These are phyloP conservation scores for Malus hybrid DNA, from an alignment of 331 rosid species.

Conservation along the genomic window DNA sequence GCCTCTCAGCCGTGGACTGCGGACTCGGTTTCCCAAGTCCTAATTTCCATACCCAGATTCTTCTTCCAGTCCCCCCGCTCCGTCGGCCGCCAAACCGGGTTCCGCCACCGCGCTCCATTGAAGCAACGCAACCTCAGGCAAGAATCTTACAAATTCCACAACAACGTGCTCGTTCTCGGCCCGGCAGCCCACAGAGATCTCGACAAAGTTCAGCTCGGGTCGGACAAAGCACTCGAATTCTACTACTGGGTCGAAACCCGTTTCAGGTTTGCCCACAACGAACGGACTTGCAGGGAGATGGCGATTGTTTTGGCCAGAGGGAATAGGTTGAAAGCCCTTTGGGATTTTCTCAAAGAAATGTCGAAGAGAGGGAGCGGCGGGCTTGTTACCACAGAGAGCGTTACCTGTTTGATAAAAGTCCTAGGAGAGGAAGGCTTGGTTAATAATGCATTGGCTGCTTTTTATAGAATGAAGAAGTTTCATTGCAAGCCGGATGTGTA, in stretches of 20 bases:
- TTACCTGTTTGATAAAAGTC: conserved; percentile 84
- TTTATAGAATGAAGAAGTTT: conserved; percentile 70
- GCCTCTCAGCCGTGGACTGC: conserved; percentile 30
- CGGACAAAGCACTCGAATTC: conserved; percentile 58
- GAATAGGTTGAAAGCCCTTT: conserved; percentile 35
- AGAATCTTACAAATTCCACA: conserved; percentile 29
- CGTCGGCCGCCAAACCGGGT: conserved; percentile 47
- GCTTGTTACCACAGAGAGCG: conserved; percentile 48
- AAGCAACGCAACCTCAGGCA: conserved; percentile 52
- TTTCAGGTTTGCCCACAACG: conserved; percentile 50
- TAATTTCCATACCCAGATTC: conserved; percentile 55
- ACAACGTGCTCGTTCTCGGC: conserved; percentile 56
- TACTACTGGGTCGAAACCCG: conserved; percentile 59
- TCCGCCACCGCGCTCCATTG: conserved; percentile 67
- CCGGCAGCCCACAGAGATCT: conserved; percentile 66
- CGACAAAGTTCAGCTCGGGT: conserved; percentile 33
- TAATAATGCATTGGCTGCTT: conserved; percentile 49
- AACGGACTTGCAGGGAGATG: conserved; percentile 65
- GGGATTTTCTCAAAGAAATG: conserved; percentile 65
- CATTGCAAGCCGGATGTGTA: conserved; percentile 64
- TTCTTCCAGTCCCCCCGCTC: conserved; percentile 74
- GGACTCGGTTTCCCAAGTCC: conserved; percentile 44
- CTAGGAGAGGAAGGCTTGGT: conserved; percentile 78
- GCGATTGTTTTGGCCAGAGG: conserved; percentile 57
- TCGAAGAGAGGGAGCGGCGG: conserved; percentile 21